A percentile compares a stretch with the other conserved stretches of the same genome.
phyloP scores from a whole-genome alignment of 805 yeast genomes.

The Candida hungchunana region DNA sequence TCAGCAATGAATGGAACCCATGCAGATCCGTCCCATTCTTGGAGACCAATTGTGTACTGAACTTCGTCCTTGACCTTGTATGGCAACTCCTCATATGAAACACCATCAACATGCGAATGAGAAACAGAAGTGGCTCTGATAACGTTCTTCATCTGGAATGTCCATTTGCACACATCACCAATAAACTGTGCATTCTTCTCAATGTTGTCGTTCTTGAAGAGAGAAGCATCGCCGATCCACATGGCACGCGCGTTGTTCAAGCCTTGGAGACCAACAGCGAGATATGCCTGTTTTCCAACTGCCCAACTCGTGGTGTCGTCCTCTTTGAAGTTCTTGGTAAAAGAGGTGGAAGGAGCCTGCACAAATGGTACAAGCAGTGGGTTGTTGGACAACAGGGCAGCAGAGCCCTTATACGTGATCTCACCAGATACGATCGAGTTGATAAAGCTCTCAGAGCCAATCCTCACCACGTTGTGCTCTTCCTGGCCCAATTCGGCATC shows the following conservation, averaged over 20 bases:
- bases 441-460: slow-evolving; percentile 14
- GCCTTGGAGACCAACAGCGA: slow-evolving; percentile 77
- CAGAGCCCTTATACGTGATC: slow-evolving; percentile 47
- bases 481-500: slow-evolving; percentile 28
- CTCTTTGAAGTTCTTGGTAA: slow-evolving; percentile 45
- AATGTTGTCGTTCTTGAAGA: slow-evolving; percentile 40
- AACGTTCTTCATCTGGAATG: slow-evolving; percentile 63
- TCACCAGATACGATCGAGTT: slow-evolving; percentile 19
- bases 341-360: slow-evolving; percentile 61
- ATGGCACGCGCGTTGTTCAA: slow-evolving; percentile 69
- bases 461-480: slow-evolving; percentile 20
- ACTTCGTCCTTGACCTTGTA: slow-evolving; percentile 79
- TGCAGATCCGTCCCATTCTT: slow-evolving; percentile 44
- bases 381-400: slow-evolving; percentile 67
- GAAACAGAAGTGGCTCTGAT: slow-evolving; percentile 49
- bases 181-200: slow-evolving; percentile 34
- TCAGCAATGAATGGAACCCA: slow-evolving; percentile 70
- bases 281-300: slow-evolving; percentile 71
- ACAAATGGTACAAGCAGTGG: slow-evolving; percentile 68
- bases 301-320: slow-evolving; percentile 61
- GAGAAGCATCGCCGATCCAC: slow-evolving; percentile 72
- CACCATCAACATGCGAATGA: slow-evolving; percentile 48
- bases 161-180: slow-evolving; percentile 60
- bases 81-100: slow-evolving; percentile 36
- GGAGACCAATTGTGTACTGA: slow-evolving; percentile 44